Evolutionary conservation across 257 asterid genomes (phyloP).

Genomic region (Nicotiana sylvestris): DNA sequence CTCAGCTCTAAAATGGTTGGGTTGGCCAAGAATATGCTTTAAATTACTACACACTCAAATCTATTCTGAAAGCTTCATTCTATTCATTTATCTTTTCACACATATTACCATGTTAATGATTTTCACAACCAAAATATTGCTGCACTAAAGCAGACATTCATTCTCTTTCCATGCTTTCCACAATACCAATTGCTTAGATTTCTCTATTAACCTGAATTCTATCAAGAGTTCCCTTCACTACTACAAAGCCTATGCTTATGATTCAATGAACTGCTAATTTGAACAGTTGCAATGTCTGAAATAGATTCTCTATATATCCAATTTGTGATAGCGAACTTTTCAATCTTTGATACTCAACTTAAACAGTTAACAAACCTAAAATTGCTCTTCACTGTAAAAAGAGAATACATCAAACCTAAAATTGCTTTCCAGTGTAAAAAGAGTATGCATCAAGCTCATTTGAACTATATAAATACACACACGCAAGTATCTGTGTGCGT

Average conservation of each 20-base stretch:
- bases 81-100: neutral
- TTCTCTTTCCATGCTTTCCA: neutral
- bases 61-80: neutral
- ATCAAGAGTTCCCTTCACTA: no score
- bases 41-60: neutral
- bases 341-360: neutral
- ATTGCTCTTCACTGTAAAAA: neutral
- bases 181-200: neutral
- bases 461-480: neutral
- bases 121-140: neutral
- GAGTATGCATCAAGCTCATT: slow-evolving; percentile 2
- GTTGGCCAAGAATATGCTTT: neutral
- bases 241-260: neutral
- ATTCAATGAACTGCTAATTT: neutral
- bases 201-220: no score
- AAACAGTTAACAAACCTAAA: neutral
- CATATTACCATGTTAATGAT: neutral
- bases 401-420: neutral
- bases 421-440: neutral
- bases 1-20: neutral
- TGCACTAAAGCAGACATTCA: neutral
- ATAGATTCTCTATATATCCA: neutral
- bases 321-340: neutral
- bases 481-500: neutral
- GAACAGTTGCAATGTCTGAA: neutral